Evolutionary conservation across 1,284 basidiomycete species (phyloP).

Genomic region (Naganishia albida): DNA sequence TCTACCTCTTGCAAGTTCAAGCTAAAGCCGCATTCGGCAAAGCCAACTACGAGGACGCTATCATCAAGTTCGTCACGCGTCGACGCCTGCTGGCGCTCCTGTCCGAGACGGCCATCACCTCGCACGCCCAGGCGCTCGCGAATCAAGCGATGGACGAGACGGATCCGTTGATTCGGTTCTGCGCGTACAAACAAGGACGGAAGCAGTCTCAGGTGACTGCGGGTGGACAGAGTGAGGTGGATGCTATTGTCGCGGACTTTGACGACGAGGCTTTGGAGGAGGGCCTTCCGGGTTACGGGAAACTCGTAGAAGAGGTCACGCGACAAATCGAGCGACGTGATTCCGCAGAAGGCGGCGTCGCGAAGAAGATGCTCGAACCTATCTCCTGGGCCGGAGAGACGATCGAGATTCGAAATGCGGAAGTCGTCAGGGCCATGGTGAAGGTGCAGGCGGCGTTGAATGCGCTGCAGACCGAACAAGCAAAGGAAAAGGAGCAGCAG

Average conservation of each 20-base stretch:
- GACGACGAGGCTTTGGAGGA: conserved; percentile 64
- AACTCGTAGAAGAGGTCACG: conserved; percentile 43
- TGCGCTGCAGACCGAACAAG: conserved; percentile 11
- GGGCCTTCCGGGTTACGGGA: conserved; percentile 42
- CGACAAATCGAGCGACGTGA: conserved; percentile 1
- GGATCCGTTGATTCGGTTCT: conserved; percentile 87
- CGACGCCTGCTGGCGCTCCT: conserved; percentile 69
- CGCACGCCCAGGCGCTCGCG: conserved; percentile 85
- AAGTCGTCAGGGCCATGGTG: conserved; percentile 83
- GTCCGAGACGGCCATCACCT: conserved; percentile 68
- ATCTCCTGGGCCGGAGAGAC: conserved; percentile 79
- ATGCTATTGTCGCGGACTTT: conserved; percentile 73
- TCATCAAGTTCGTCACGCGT: conserved; percentile 75
- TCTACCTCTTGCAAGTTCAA: conserved; percentile 52
- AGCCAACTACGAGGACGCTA: conserved; percentile 74
- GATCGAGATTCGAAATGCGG: conserved; percentile 84
- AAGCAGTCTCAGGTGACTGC: conserved; percentile 54
- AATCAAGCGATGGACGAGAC: conserved; percentile 81
- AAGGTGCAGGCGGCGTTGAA: conserved; percentile 62
- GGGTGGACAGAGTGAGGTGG: conserved; percentile 68
- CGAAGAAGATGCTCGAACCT: conserved; percentile 61
- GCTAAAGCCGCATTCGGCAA: conserved; percentile 56
- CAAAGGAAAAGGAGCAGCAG: conserved; percentile 61
- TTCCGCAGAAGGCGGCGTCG: conserved; percentile 51
- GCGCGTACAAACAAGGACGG: conserved; percentile 75